Evolutionary conservation across 345 rosid genomes (phyloP).

Genomic region (Salix suchowensis): DNA sequence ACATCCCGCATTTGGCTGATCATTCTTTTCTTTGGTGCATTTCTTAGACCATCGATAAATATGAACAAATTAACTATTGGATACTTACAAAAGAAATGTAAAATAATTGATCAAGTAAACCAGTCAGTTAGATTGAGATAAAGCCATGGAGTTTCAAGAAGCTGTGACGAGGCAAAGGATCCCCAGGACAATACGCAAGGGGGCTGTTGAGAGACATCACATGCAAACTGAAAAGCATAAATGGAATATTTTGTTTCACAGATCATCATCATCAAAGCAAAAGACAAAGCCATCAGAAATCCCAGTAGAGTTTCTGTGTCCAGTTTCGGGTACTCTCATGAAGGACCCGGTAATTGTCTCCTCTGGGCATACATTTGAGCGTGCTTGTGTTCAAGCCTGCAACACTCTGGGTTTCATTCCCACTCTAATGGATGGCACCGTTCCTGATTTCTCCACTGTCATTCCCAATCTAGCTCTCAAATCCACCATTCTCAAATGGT

Average conservation of each 20-base stretch:
- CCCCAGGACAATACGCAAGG: background rate
- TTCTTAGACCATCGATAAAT: no score
- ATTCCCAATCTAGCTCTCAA: slow-evolving; percentile 82
- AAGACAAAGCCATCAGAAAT: background rate
- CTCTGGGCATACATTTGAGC: slow-evolving; percentile 86
- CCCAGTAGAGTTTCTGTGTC: slow-evolving; percentile 70
- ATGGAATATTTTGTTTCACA: slow-evolving; percentile 50
- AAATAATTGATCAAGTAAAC: no score
- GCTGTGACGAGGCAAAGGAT: slow-evolving; percentile 13
- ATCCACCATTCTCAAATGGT: slow-evolving; percentile 68
- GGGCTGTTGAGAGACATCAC: background rate
- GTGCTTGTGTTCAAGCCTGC: slow-evolving; percentile 60
- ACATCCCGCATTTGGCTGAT: no score
- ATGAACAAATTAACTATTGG: no score
- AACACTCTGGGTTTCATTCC: slow-evolving; percentile 52
- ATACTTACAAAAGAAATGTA: no score
- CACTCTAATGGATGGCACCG: slow-evolving; percentile 17
- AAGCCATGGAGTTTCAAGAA: slow-evolving; percentile 24
- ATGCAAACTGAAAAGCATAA: slow-evolving; percentile 19
- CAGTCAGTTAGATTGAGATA: no score
- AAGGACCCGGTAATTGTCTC: slow-evolving; percentile 81
- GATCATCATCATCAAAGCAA: slow-evolving; percentile 27
- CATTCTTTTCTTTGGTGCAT: no score
- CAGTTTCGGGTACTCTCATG: slow-evolving; percentile 69
- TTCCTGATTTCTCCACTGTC: slow-evolving; percentile 63